Base-by-base conservation (phyloP, 163 green algal species). In the Volvox carteri region DNA sequence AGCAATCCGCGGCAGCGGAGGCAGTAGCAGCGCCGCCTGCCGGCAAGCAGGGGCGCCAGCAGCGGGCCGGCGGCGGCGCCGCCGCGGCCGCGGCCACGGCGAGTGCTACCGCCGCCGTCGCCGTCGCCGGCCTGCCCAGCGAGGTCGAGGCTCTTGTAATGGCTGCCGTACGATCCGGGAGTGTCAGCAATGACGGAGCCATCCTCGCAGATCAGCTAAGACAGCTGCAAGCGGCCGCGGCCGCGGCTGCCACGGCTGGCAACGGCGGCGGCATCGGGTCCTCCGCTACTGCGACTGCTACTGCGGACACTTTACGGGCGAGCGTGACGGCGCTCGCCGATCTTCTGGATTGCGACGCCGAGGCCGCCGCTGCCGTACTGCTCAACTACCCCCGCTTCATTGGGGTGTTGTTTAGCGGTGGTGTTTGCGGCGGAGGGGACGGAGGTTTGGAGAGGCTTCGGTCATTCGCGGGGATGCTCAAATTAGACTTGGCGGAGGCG, bases 161-260 rank as follows among this genome's bases (percentile, higher is more conserved):
- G 44, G 41, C 73, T 19, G 73, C 73, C n/a, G 44, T 65, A 28
- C 73, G 41, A 25, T 80, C 73, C 44, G 73, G 73, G n/a, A 65
- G 42, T 5, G 42, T 80, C 1, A 80, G 25, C 25, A 16, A 28
- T 30, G 73, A 80, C 42, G 73, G 42, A 7, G 44, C 21, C n/a
- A 42, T 80, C 39, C 42, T 80, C 42, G 42, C 44, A 4, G 28
- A 50, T 9, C 73, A 85, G 76, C 25, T 72, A 18, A 30, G 41
- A 14, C 37, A 78, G 70, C 37, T 78, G 70, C 39, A 23, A 7
- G 41, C 54, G 16, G 11, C 6, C 2, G 70, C 37, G 18, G 37
- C 41, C 21, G 39, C 37, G 18, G 70, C 41, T 7, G 70, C 70
- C 70, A 35, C 70, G 14, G 37, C 19, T 11, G 16, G 41, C 37